Evolutionary conservation across 495 filamentous ascomycete species (phyloP), one percentile per base, ranked within the genome.

Genomic region (Tuber melanosporum): DNA sequence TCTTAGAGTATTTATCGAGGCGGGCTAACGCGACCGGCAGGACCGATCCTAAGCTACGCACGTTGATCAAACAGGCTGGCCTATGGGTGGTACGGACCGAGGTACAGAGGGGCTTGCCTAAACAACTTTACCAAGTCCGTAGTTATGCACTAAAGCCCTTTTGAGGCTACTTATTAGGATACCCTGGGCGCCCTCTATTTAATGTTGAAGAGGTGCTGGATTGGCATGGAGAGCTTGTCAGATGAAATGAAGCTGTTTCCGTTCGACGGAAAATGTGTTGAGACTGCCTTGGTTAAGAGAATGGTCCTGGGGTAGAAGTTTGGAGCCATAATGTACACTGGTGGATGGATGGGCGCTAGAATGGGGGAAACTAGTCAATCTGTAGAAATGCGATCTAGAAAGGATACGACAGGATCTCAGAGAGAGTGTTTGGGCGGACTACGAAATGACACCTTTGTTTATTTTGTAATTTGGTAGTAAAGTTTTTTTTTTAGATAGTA

Each of bases 81-180:
- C 81, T 97, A 78, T 86, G 84, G 72, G 80, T 97, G 44, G 84
- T 93, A 73, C 89, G 86, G 82, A 89, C 89, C 19, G 93, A 97
- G 83, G 74, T 94, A 73, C 94, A 97, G 85, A 89, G 87, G 66
- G 94, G 92, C 0, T 90, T 94, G 72, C 90, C 91, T 1, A 86
- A 87, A 72, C 86, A 86, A 71, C 83, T 94, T 14, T 88, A 89
- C 74, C 91, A 92, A 26, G 91, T 95, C 32, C 87, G 89, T 74
- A 91, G 89, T 81, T 94, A 92, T 84, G 92, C 91, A 0, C 82
- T 95, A 77, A 85, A 86, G 39, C 84, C 85, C 15, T 32, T 43
- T 17, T 80, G 57, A 76, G n/a, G n/a, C 57, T 17, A 66, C 1
- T 66, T 66, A 3, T 66, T 66, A 32, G 57, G 32, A 66, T 66